These are phyloP conservation scores for Phlebopus sp. DNA, from an alignment of 1,284 basidiomycete species.

Conservation along the genomic window DNA sequence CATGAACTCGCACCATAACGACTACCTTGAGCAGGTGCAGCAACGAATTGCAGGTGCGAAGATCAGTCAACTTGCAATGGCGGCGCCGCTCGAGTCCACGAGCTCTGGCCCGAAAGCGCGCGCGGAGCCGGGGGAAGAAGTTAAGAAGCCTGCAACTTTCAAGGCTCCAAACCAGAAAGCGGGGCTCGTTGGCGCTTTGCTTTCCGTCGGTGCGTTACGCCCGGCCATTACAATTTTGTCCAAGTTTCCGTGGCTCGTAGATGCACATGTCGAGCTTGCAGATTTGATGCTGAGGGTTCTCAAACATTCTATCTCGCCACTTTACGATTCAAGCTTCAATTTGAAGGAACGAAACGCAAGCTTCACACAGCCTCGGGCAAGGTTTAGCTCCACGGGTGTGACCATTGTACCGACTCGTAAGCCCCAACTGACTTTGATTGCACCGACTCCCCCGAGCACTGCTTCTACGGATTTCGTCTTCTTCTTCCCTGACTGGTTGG, in stretches of 20 bases:
- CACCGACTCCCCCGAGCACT: constrained; percentile 76
- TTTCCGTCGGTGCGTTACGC: constrained; percentile 81
- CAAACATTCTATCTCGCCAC: constrained; percentile 60
- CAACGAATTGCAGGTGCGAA: constrained; percentile 66
- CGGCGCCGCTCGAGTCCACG: constrained; percentile 78
- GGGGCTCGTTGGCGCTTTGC: constrained; percentile 76
- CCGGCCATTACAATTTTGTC: constrained; percentile 78
- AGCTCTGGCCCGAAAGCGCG: constrained; percentile 38
- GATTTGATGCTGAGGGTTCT: constrained; percentile 80
- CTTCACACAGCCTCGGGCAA: constrained; percentile 59
- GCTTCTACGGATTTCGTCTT: constrained; percentile 73
- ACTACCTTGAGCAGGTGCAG: constrained; percentile 68
- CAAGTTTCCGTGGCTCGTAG: constrained; percentile 84
- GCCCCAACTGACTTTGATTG: constrained; percentile 61
- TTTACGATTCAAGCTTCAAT: constrained; percentile 60
- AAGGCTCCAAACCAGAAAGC: constrained; percentile 80
- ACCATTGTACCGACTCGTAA: constrained; percentile 53
- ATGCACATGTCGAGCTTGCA: constrained; percentile 79
- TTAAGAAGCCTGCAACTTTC: constrained; percentile 42
- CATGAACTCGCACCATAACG: constrained; percentile 66
- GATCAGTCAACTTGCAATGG: constrained; percentile 82
- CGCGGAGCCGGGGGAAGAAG: constrained; percentile 36
- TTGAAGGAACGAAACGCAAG: constrained; percentile 55
- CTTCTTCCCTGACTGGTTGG: constrained; percentile 85
- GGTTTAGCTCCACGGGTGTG: constrained; percentile 58